Conservation (phyloP, 202 grass and related monocot species). For the Elaeis oleifera region DNA sequence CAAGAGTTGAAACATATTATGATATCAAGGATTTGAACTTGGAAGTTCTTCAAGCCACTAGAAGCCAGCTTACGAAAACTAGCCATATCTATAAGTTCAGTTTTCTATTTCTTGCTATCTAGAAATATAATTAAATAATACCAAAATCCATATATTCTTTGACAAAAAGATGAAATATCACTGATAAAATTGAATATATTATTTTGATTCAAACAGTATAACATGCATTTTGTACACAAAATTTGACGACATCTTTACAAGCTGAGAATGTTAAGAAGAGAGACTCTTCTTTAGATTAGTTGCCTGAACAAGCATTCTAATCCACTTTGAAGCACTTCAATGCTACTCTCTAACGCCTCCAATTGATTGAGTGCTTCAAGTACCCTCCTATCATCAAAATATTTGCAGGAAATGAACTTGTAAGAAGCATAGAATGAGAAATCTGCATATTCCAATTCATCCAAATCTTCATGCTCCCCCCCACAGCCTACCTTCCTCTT, state of each 20-base stretch:
- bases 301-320: conserved; percentile 9
- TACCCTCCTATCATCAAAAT: not conserved
- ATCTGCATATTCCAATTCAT: not conserved
- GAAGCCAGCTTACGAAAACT: no score
- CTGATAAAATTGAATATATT: no score
- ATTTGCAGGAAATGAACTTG: not conserved
- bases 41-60: no score
- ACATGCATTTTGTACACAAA: no score
- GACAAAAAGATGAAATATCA: no score
- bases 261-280: conserved; percentile 16
- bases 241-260: not conserved
- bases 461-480: not conserved
- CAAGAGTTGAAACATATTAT: no score
- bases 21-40: no score
- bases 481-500: not conserved
- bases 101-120: no score
- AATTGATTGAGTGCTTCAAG: not conserved
- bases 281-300: conserved; percentile 11
- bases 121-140: no score
- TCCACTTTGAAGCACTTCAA: conserved; percentile 3
- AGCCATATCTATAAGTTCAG: no score
- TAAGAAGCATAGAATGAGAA: not conserved
- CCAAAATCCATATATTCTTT: no score
- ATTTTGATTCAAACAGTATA: no score
- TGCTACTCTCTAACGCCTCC: not conserved